phyloP scores from a whole-genome alignment of 805 yeast genomes.

The Candida quercuum region DNA sequence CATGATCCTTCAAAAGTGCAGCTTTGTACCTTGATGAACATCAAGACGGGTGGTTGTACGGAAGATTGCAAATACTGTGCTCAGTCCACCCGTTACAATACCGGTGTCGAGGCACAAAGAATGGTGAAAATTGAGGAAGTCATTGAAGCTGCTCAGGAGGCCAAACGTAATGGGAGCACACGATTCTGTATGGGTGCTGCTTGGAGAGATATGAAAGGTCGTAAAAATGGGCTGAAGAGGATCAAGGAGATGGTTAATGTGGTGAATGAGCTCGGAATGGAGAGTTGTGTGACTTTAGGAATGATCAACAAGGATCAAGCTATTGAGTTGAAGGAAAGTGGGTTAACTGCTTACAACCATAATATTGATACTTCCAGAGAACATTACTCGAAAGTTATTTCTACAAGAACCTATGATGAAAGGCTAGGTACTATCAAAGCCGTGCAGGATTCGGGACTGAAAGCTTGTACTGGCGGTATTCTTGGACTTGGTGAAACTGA shows the following conservation, averaged over 20 bases:
- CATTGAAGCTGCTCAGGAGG: constrained; percentile 54
- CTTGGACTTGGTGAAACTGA: constrained; percentile 72
- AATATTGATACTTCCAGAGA: constrained; percentile 77
- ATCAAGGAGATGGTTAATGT: constrained; percentile 60
- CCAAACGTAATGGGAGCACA: constrained; percentile 67
- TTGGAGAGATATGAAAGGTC: constrained; percentile 80
- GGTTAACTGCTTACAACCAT: constrained; percentile 78
- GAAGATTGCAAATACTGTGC: constrained; percentile 83
- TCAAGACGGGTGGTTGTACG: constrained; percentile 77
- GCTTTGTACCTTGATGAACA: constrained; percentile 67
- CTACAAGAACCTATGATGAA: constrained; percentile 69
- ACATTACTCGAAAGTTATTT: constrained; percentile 65
- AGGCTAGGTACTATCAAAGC: constrained; percentile 60
- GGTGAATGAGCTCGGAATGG: constrained; percentile 64
- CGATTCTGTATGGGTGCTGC: constrained; percentile 86
- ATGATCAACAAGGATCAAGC: constrained; percentile 71
- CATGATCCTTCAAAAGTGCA: constrained; percentile 71
- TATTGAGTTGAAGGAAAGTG: constrained; percentile 52
- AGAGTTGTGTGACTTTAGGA: constrained; percentile 76
- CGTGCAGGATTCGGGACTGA: constrained; percentile 58
- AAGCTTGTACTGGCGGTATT: constrained; percentile 77
- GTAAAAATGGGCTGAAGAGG: constrained; percentile 59
- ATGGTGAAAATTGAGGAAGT: constrained; percentile 59
- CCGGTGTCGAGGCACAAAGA: constrained; percentile 69
- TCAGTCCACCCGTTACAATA: constrained; percentile 62